These are phyloP conservation scores for Glarea lozoyensis DNA, from an alignment of 495 filamentous ascomycete genomes.

Conservation along the genomic window DNA sequence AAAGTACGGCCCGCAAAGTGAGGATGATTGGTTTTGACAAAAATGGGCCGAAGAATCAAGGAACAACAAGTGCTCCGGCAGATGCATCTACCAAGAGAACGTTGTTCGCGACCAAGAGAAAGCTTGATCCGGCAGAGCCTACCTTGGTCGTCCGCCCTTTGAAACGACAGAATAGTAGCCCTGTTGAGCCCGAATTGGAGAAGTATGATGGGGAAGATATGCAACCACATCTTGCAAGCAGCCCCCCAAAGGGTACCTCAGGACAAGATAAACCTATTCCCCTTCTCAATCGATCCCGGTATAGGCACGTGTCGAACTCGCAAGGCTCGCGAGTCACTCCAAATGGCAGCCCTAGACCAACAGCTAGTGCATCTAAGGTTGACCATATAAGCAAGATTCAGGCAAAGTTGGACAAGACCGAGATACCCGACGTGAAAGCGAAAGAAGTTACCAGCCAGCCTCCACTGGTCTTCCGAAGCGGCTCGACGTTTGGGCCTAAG, in stretches of 20 bases:
- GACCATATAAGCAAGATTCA: constrained; percentile 11
- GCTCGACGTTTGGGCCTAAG: constrained; percentile 12
- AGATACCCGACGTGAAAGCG: background rate
- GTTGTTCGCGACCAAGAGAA: constrained; percentile 3
- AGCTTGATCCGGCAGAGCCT: constrained; percentile 2
- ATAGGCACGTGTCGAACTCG: constrained; percentile 10
- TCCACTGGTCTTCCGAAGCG: background rate
- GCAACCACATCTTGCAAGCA: background rate
- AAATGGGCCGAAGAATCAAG: constrained; percentile 25
- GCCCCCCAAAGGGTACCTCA: background rate
- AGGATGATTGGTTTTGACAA: constrained; percentile 21
- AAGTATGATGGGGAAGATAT: background rate
- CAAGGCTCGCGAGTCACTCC: constrained; percentile 23
- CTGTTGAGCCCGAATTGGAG: background rate
- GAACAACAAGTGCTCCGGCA: constrained; percentile 14
- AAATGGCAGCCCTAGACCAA: constrained; percentile 25
- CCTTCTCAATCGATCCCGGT: background rate
- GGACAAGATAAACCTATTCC: background rate
- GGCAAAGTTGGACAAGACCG: background rate
- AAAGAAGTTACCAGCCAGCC: no score
- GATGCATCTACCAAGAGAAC: background rate
- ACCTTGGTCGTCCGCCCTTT: background rate
- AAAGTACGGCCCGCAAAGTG: constrained; percentile 10
- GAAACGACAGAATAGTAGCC: constrained; percentile 12
- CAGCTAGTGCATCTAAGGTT: background rate